Evolutionary conservation across 495 filamentous ascomycete genomes (phyloP), one percentile per base, ranked within the genome.

Genomic region (Penicillium atrosanguineum): DNA sequence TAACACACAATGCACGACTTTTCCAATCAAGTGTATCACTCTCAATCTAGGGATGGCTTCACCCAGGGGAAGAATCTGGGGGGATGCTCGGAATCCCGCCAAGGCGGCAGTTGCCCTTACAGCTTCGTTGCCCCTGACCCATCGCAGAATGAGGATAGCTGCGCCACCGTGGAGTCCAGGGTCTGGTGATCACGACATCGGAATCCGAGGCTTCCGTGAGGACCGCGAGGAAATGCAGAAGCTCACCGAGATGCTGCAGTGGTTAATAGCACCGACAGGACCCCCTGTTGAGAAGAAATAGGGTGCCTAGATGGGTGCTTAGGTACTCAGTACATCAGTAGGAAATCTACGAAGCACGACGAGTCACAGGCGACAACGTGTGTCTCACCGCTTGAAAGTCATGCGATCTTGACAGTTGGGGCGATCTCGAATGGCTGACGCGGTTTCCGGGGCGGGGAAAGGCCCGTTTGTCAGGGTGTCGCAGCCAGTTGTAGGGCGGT

Each of bases 31-130:
- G 11, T 14, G 31, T 8, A 11, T 8, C 15, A 5, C 14, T 40
- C 19, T 37, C 2, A 18, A 44, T 44, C 41, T 6, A 42, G 48
- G 19, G 39, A 16, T 50, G 11, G n/a, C 29, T 43, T n/a, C 46
- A 23, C 23, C 23, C 23, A 54, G 14, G 34, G 47, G 16, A 44
- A 48, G 38, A 48, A 54, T 44, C 31, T 41, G 39, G 28, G 15
- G 21, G 29, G 7, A 6, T 38, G 28, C 31, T 36, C 19, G 45
- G 38, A 54, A 44, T 47, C 46, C 46, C 40, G 41, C 53, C 53
- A 56, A 56, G 42, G 9, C 41, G 47, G 16, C 19, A 56, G 25
- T 18, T 36, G 39, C 48, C 53, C 53, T 56, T 56, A 46, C 53
- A 46, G 41, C 15, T 25, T 6, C n/a, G 6, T 34, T 14, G 31